A percentile compares a stretch with the other conserved stretches of the same genome.
These are phyloP conservation scores for Plasmodium vivax DNA, from an alignment of 169 alveolate species.

Conservation along the genomic window DNA sequence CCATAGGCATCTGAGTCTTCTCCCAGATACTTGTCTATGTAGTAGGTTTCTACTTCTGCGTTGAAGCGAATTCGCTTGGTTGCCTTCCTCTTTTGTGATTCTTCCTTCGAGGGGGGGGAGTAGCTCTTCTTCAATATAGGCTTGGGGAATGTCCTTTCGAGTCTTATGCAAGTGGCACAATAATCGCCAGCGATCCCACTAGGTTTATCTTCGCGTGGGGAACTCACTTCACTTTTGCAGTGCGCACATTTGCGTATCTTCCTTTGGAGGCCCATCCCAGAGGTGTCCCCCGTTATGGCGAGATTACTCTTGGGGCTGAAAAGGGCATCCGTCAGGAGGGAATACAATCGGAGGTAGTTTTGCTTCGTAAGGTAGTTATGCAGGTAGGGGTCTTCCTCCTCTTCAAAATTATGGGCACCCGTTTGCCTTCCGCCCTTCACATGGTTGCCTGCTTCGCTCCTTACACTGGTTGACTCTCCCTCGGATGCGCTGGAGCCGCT, in stretches of 20 bases:
- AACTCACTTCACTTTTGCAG: neutral
- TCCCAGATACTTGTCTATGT: conserved; percentile 11
- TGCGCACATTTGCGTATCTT: neutral
- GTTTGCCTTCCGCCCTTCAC: neutral
- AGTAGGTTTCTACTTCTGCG: conserved; percentile 39
- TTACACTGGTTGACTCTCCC: neutral
- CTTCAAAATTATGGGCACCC: neutral
- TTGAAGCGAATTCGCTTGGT: conserved; percentile 41
- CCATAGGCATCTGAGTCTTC: conserved; percentile 16
- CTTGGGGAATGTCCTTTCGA: neutral
- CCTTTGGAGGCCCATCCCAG: neutral
- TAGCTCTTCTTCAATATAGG: conserved; percentile 44
- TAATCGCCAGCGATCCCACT: neutral
- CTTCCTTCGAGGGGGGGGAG: neutral
- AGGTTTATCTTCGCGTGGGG: neutral
- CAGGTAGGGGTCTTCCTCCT: neutral
- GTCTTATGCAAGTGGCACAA: neutral
- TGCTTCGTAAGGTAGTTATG: neutral
- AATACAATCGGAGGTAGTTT: neutral
- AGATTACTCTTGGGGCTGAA: neutral
- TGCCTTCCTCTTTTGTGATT: neutral
- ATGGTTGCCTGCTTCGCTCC: neutral
- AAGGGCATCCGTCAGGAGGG: neutral
- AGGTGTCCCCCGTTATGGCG: neutral
- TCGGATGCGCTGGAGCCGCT: neutral